Percentiles rank a stretch among this genome's conserved stretches.
Conservation (phyloP, 345 rosid genomes). For the Boechera stricta region DNA sequence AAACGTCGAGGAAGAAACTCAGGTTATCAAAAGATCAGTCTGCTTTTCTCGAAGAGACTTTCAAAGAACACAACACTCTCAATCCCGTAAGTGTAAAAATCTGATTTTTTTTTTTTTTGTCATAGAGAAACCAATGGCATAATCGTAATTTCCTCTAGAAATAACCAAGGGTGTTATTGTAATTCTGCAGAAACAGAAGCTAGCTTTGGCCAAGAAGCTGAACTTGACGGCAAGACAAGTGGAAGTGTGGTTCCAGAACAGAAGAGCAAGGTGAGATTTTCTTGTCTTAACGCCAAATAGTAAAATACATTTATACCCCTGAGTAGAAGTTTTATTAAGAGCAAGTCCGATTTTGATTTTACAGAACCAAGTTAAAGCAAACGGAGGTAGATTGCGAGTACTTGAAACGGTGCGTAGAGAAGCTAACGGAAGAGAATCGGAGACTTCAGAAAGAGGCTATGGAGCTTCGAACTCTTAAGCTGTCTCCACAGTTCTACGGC, state of each 20-base stretch:
- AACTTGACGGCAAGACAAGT: constrained; percentile 88
- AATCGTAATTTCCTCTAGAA: neutral
- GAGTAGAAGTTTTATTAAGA: constrained; percentile 8
- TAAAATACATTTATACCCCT: constrained; percentile 20
- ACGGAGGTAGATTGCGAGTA: constrained; percentile 99
- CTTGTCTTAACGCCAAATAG: neutral
- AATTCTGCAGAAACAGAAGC: constrained; percentile 75
- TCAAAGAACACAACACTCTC: constrained; percentile 97
- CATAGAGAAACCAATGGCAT: neutral
- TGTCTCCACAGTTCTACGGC: constrained; percentile 97
- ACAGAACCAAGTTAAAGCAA: constrained; percentile 97
- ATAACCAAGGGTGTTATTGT: constrained; percentile 5
- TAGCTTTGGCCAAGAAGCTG: constrained; percentile 83
- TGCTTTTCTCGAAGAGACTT: constrained; percentile 89
- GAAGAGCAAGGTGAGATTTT: constrained; percentile 86
- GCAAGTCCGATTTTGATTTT: neutral
- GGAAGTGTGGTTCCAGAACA: constrained; percentile 98
- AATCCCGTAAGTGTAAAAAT: constrained; percentile 73
- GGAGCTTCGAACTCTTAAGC: constrained; percentile 93
- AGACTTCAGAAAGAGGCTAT: constrained; percentile 92
- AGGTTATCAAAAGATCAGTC: constrained; percentile 92
- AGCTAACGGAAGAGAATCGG: constrained; percentile 92
- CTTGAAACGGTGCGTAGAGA: constrained; percentile 88
- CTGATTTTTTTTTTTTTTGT: neutral
- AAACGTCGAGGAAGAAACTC: constrained; percentile 89